Conservation (phyloP, 345 rosid genomes). For the Draba incana region DNA sequence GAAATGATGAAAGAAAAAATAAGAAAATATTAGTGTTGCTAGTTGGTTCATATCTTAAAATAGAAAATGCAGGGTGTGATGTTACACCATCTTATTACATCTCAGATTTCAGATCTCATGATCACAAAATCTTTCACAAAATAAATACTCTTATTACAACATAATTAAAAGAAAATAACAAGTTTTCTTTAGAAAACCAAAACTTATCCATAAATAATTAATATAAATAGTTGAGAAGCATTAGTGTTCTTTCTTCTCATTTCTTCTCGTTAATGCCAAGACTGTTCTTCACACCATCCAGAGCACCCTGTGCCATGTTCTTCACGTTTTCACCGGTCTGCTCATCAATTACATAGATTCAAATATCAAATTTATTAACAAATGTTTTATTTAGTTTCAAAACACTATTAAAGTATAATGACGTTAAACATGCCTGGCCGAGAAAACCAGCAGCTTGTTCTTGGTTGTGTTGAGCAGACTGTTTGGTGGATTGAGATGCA, state of each 20-base stretch:
- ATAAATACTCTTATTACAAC: constrained; percentile 29
- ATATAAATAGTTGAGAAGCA: constrained; percentile 8
- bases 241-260: constrained; percentile 16
- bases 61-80: not conserved
- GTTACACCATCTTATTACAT: constrained; percentile 30
- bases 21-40: not conserved
- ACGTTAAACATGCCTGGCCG: constrained; percentile 31
- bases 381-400: not conserved
- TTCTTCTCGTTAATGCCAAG: constrained; percentile 47
- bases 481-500: constrained; percentile 29
- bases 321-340: constrained; percentile 53
- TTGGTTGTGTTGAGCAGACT: constrained; percentile 32
- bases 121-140: constrained; percentile 10
- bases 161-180: not conserved
- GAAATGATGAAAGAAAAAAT: no score
- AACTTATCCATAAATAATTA: constrained; percentile 7
- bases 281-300: constrained; percentile 44
- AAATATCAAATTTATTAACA: not conserved
- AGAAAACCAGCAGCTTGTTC: constrained; percentile 40
- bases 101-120: constrained; percentile 20
- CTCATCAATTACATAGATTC: constrained; percentile 18
- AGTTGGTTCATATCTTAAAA: not conserved
- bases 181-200: not conserved
- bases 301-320: constrained; percentile 54
- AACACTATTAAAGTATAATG: not conserved